Percentiles rank a stretch among this genome's conserved stretches.
These are phyloP conservation scores for Neurospora tetraspora DNA, from an alignment of 495 filamentous ascomycete species.

Conservation along the genomic window DNA sequence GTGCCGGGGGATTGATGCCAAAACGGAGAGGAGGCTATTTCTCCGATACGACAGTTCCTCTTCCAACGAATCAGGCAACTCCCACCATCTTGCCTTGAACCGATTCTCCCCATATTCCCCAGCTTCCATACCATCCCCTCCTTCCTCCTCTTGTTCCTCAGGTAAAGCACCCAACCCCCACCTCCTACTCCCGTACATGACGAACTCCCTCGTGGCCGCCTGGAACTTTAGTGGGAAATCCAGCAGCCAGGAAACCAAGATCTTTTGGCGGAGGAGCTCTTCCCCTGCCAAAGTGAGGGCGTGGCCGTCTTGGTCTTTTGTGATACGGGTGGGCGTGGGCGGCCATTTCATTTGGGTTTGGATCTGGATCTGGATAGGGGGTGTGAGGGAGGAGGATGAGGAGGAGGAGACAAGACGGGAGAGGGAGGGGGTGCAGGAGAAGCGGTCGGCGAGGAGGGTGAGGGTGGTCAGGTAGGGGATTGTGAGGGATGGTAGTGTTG, in stretches of 20 bases:
- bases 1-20: conserved; percentile 65
- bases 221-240: conserved; percentile 44
- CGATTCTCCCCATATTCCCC: neutral
- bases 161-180: no score
- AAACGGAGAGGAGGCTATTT: conserved; percentile 58
- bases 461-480: conserved; percentile 51
- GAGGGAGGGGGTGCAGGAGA: conserved; percentile 42
- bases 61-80: conserved; percentile 65
- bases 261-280: conserved; percentile 50
- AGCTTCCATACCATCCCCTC: conserved; percentile 13
- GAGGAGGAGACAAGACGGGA: conserved; percentile 27
- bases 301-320: conserved; percentile 28
- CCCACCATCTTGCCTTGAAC: conserved; percentile 53
- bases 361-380: neutral
- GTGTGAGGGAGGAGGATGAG: neutral
- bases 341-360: conserved; percentile 36
- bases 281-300: conserved; percentile 29
- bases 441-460: conserved; percentile 56
- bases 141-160: conserved; percentile 20
- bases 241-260: conserved; percentile 50
- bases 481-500: conserved; percentile 15
- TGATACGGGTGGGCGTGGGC: conserved; percentile 24
- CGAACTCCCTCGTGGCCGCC: conserved; percentile 46
- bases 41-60: conserved; percentile 60
- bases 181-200: conserved; percentile 50